Evolutionary conservation across 805 yeast genomes (phyloP).

Genomic region (Yueomyces sinensis): DNA sequence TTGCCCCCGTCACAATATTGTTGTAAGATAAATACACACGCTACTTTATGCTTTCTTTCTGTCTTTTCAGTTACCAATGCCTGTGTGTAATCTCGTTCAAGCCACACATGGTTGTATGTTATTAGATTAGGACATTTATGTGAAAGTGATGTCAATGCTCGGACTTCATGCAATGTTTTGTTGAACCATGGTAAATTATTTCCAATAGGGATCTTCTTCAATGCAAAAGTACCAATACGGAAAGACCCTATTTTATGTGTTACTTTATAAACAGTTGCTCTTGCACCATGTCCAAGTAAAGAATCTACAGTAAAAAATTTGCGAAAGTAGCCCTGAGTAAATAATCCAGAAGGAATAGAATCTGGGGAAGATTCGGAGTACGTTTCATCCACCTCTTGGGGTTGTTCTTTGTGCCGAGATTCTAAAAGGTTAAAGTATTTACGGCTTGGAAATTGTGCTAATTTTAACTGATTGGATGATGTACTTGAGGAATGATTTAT

Average conservation of each 20-base stretch:
- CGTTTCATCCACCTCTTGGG: too few species aligned
- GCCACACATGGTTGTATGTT: conserved; percentile 84
- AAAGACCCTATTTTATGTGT: conserved; percentile 62
- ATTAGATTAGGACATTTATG: conserved; percentile 50
- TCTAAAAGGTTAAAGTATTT: background rate
- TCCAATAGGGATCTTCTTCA: conserved; percentile 78
- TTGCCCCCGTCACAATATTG: conserved; percentile 88
- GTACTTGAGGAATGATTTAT: conserved; percentile 6
- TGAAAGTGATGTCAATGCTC: conserved; percentile 41
- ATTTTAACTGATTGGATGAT: conserved; percentile 1
- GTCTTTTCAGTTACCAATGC: conserved; percentile 9
- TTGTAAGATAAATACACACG: conserved; percentile 69
- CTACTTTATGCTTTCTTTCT: conserved; percentile 23
- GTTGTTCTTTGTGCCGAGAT: background rate
- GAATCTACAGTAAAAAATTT: conserved; percentile 53
- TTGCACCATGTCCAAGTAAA: conserved; percentile 67
- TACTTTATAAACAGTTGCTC: conserved; percentile 75
- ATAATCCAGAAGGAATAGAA: conserved; percentile 39
- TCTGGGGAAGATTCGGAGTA: conserved; percentile 2
- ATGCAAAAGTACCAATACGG: conserved; percentile 66
- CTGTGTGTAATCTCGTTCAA: conserved; percentile 49
- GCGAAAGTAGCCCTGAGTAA: conserved; percentile 71
- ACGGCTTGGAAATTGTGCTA: background rate
- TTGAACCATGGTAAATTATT: conserved; percentile 55
- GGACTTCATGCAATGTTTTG: conserved; percentile 65